These are phyloP conservation scores for Trichoderma brevicompactum DNA, from an alignment of 2,329 filamentous ascomycete species.

Conservation along the genomic window DNA sequence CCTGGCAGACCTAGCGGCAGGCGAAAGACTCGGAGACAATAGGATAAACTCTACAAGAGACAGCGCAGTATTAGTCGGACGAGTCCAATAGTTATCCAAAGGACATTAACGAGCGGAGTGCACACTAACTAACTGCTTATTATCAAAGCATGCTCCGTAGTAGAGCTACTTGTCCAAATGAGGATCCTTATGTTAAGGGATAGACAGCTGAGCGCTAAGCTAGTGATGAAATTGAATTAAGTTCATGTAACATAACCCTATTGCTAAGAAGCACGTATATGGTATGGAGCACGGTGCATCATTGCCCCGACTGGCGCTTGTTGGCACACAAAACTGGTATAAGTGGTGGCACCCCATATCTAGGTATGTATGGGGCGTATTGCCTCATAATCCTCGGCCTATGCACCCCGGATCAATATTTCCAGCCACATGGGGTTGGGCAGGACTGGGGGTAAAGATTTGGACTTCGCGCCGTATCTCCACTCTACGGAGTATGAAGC, in stretches of 20 bases:
- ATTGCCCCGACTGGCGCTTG: too few species aligned
- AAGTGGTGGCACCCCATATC: not conserved
- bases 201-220: too few species aligned
- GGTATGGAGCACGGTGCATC: too few species aligned
- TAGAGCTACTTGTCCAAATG: too few species aligned
- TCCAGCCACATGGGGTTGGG: not conserved
- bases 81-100: not conserved
- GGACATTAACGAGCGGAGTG: too few species aligned
- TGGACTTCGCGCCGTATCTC: not conserved
- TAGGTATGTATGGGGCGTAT: not conserved
- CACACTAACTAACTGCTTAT: too few species aligned
- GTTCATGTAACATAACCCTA: too few species aligned
- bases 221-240: too few species aligned
- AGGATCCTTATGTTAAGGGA: too few species aligned
- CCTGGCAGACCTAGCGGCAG: not conserved
- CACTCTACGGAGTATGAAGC: not conserved
- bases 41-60: slow-evolving; percentile 1
- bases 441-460: slow-evolving; percentile 5
- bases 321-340: too few species aligned
- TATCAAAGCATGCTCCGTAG: too few species aligned
- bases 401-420: slow-evolving; percentile 19
- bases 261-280: too few species aligned
- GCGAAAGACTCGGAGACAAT: not conserved
- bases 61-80: not conserved
- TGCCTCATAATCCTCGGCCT: not conserved